A percentile compares a stretch with the other conserved stretches of the same genome.
These are phyloP conservation scores for Blastobotrys arbuscula DNA, from an alignment of 1,139 yeast species.

Conservation along the genomic window DNA sequence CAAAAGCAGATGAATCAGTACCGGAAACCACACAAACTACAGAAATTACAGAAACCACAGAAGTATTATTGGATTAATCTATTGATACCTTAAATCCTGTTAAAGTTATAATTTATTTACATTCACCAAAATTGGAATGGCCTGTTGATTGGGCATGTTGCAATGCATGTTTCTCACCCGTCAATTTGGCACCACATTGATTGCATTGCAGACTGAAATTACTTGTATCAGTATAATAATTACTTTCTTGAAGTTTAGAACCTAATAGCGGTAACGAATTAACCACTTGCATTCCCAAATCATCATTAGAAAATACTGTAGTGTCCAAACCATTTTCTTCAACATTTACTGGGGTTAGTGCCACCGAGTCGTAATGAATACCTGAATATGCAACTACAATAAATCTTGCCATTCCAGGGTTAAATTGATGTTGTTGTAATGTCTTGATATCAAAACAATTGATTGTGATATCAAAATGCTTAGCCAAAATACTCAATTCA, in stretches of 20 bases:
- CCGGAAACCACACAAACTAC: neutral
- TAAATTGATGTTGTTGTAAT: slow-evolving; percentile 55
- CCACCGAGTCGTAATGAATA: slow-evolving; percentile 68
- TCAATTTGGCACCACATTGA: slow-evolving; percentile 47
- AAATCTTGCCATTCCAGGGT: slow-evolving; percentile 40
- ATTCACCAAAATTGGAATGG: slow-evolving; percentile 65
- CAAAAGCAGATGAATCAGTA: neutral
- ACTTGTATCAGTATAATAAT: slow-evolving; percentile 65
- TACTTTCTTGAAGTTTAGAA: slow-evolving; percentile 43
- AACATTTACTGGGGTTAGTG: slow-evolving; percentile 31
- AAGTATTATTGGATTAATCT: neutral
- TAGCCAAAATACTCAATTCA: slow-evolving; percentile 61
- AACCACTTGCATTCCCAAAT: slow-evolving; percentile 33
- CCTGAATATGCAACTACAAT: slow-evolving; percentile 62
- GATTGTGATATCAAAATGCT: slow-evolving; percentile 48
- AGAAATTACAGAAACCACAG: neutral
- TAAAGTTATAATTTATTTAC: slow-evolving; percentile 6
- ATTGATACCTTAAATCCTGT: neutral
- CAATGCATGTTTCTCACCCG: slow-evolving; percentile 64
- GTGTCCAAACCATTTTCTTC: slow-evolving; percentile 34
- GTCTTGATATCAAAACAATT: slow-evolving; percentile 66
- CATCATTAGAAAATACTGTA: slow-evolving; percentile 38
- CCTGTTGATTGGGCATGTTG: slow-evolving; percentile 62
- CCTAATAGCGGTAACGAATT: slow-evolving; percentile 42
- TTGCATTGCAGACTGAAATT: slow-evolving; percentile 55